Conservation (phyloP, 805 yeast genomes). For the Myxozyma mucilagina region DNA sequence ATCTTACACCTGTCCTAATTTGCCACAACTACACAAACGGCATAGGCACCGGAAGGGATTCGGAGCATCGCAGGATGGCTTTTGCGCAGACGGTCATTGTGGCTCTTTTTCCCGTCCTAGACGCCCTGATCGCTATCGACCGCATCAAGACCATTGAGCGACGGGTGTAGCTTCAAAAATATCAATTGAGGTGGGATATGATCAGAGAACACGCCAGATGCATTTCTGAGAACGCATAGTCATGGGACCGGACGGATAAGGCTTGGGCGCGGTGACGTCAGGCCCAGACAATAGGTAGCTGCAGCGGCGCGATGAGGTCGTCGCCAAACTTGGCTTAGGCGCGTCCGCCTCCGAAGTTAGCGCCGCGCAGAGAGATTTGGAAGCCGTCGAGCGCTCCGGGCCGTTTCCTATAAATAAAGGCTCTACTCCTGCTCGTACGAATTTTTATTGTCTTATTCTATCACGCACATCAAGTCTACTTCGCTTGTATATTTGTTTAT, state of each 20-base stretch:
- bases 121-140: no score
- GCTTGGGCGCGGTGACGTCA: neutral
- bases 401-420: neutral
- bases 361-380: neutral
- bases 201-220: no score
- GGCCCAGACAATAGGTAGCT: neutral
- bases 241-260: neutral
- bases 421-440: neutral
- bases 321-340: neutral
- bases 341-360: neutral
- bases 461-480: neutral
- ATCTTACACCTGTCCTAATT: neutral
- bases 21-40: neutral
- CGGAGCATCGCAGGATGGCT: conserved; percentile 2
- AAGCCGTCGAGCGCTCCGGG: neutral
- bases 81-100: neutral
- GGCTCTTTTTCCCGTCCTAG: neutral
- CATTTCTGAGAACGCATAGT: neutral
- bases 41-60: conserved; percentile 4
- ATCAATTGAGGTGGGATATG: no score
- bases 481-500: neutral
- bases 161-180: neutral
- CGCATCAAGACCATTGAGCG: no score
- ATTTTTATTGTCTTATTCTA: neutral
- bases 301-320: neutral